Conservation (phyloP, 768 basidiomycete genomes). For the Scleroderma citrinum region DNA sequence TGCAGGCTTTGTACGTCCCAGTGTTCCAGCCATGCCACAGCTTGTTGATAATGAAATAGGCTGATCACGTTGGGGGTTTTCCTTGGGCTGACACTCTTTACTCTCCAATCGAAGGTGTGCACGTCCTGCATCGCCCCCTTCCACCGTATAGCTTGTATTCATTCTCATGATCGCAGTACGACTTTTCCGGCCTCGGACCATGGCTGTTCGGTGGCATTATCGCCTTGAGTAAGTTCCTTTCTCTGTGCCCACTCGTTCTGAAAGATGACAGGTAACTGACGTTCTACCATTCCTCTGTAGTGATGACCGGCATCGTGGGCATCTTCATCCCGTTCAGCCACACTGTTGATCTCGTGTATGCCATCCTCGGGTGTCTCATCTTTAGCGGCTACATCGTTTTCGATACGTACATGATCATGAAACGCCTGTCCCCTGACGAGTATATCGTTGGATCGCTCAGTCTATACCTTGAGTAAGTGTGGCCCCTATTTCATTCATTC, state of each 20-base stretch:
- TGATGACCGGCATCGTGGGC: constrained; percentile 77
- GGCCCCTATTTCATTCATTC: background rate
- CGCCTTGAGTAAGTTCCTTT: constrained; percentile 54
- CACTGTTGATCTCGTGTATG: constrained; percentile 78
- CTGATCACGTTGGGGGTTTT: constrained; percentile 91
- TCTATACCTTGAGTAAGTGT: constrained; percentile 87
- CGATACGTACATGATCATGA: constrained; percentile 88
- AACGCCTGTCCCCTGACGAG: constrained; percentile 86
- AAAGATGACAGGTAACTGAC: background rate
- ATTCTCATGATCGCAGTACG: constrained; percentile 51
- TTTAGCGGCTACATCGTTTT: constrained; percentile 90
- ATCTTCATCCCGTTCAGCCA: constrained; percentile 82
- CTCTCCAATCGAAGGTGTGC: constrained; percentile 83
- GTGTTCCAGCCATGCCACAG: constrained; percentile 7
- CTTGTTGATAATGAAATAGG: constrained; percentile 28
- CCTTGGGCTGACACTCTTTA: constrained; percentile 89
- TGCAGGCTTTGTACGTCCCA: constrained; percentile 74
- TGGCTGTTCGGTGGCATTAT: constrained; percentile 84
- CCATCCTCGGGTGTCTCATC: constrained; percentile 70
- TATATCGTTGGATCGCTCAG: constrained; percentile 86
- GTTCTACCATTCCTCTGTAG: constrained; percentile 30
- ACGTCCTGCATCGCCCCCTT: background rate
- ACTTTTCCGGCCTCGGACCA: constrained; percentile 89
- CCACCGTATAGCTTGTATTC: background rate
- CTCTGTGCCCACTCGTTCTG: background rate